Conservation (phyloP, 1,284 basidiomycete species). For the Malassezia vespertilionis region DNA sequence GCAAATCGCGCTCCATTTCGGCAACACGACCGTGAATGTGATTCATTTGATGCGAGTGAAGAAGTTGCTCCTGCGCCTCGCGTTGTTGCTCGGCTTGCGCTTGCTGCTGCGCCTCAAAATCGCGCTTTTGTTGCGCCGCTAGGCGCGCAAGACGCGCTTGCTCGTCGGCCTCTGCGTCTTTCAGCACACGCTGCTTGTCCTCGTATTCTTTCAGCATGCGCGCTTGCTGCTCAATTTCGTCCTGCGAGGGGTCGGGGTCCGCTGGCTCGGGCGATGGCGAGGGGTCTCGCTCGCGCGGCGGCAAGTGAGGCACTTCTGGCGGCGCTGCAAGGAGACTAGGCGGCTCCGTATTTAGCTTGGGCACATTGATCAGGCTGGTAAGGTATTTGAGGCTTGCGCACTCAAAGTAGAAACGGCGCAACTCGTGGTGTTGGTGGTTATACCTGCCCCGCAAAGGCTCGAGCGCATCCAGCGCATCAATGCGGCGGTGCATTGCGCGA, state of each 20-base stretch:
- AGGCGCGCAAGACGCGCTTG: slow-evolving; percentile 65
- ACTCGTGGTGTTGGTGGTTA: slow-evolving; percentile 38
- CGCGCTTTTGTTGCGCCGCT: slow-evolving; percentile 69
- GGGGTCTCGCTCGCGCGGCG: slow-evolving; percentile 24
- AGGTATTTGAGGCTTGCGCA: slow-evolving; percentile 46
- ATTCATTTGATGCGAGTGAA: slow-evolving; percentile 63
- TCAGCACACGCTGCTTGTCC: slow-evolving; percentile 75
- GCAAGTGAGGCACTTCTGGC: slow-evolving; percentile 35
- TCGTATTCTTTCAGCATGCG: slow-evolving; percentile 94
- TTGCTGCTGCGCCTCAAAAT: slow-evolving; percentile 80
- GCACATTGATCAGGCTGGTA: slow-evolving; percentile 46
- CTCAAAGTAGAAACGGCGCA: slow-evolving; percentile 47
- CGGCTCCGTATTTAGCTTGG: slow-evolving; percentile 45
- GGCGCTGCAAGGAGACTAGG: slow-evolving; percentile 45
- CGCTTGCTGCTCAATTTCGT: slow-evolving; percentile 80
- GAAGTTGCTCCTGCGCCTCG: slow-evolving; percentile 73
- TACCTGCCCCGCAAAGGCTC: slow-evolving; percentile 44
- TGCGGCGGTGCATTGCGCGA: slow-evolving; percentile 46
- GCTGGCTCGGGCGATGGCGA: slow-evolving; percentile 22
- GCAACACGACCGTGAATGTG: slow-evolving; percentile 52
- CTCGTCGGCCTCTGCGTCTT: slow-evolving; percentile 69
- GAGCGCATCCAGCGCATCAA: slow-evolving; percentile 44
- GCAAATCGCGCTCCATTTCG: slow-evolving; percentile 78
- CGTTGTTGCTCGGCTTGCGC: slow-evolving; percentile 81
- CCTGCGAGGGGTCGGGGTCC: slow-evolving; percentile 31